Conservation (phyloP, 2,329 filamentous ascomycete species). For the Botrytis sinoallii region DNA sequence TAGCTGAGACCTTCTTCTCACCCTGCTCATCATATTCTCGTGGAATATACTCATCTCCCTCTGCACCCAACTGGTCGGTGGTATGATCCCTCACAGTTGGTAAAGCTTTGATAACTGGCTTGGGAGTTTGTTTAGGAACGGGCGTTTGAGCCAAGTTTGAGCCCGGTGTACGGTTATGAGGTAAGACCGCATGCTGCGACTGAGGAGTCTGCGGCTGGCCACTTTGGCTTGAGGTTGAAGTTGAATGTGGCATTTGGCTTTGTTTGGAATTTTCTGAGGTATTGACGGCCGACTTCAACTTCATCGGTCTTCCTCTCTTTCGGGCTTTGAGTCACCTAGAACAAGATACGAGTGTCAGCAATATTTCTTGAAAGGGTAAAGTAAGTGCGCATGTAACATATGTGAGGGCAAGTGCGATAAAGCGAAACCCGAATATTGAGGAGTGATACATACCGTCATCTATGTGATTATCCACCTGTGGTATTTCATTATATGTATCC, state of each 20-base stretch:
- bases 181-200: slow-evolving; percentile 39
- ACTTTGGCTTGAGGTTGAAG: slow-evolving; percentile 41
- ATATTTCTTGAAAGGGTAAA: slow-evolving; percentile 22
- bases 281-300: slow-evolving; percentile 43
- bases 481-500: slow-evolving; percentile 55
- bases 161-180: slow-evolving; percentile 33
- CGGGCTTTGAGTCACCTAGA: slow-evolving; percentile 44
- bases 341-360: slow-evolving; percentile 31
- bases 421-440: slow-evolving; percentile 20
- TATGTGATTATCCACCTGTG: slow-evolving; percentile 54
- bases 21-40: slow-evolving; percentile 90
- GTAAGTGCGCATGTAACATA: slow-evolving; percentile 31
- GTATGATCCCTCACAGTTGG: slow-evolving; percentile 97
- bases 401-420: slow-evolving; percentile 29
- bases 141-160: slow-evolving; percentile 48
- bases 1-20: slow-evolving; percentile 86
- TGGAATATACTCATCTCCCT: slow-evolving; percentile 91
- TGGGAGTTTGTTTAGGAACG: slow-evolving; percentile 78
- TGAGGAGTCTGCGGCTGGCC: slow-evolving; percentile 55
- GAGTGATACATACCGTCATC: slow-evolving; percentile 65
- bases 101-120: slow-evolving; percentile 84
- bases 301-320: slow-evolving; percentile 40
- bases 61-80: slow-evolving; percentile 85
- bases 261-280: slow-evolving; percentile 52
- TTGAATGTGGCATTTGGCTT: slow-evolving; percentile 45